These are phyloP conservation scores for Heterobasidion parviporum DNA, from an alignment of 1,284 basidiomycete genomes.

Conservation along the genomic window DNA sequence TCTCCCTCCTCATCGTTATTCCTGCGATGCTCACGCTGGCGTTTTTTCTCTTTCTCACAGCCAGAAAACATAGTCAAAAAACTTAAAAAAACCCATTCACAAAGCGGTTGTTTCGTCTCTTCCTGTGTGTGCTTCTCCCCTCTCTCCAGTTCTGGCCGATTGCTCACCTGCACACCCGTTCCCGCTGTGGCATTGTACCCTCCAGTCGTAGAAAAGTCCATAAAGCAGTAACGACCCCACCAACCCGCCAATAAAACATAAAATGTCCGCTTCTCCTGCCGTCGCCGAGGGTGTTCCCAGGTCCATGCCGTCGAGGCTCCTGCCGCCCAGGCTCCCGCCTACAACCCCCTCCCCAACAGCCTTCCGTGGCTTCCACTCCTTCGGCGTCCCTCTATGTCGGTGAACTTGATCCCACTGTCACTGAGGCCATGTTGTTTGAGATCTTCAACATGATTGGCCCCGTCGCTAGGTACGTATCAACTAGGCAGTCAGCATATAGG, in stretches of 20 bases:
- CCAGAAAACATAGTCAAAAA: constrained; percentile 31
- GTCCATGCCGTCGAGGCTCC: constrained; percentile 16
- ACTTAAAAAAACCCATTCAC: constrained; percentile 29
- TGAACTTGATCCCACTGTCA: constrained; percentile 95
- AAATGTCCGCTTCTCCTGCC: constrained; percentile 51
- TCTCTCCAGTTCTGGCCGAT: constrained; percentile 6
- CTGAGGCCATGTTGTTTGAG: constrained; percentile 99
- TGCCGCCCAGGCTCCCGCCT: constrained; percentile 40
- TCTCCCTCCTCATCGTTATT: constrained; percentile 1
- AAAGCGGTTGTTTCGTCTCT: constrained; percentile 69
- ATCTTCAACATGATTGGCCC: constrained; percentile 99
- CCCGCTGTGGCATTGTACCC: neutral
- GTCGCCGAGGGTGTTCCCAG: constrained; percentile 19
- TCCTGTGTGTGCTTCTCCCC: constrained; percentile 49
- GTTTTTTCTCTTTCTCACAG: constrained; percentile 18
- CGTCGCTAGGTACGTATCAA: constrained; percentile 73
- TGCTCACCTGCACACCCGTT: constrained; percentile 3
- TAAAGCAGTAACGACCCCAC: constrained; percentile 81
- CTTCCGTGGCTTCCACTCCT: constrained; percentile 56
- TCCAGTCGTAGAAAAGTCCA: constrained; percentile 64
- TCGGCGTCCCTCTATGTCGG: constrained; percentile 98
- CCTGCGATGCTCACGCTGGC: neutral
- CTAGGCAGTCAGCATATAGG: constrained; percentile 3
- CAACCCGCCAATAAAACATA: constrained; percentile 34
- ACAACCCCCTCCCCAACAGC: constrained; percentile 48